A percentile compares a stretch with the other conserved stretches of the same genome.
Evolutionary conservation across 176 grass and related monocot genomes (phyloP).

Genomic region (Panicum miliaceum): DNA sequence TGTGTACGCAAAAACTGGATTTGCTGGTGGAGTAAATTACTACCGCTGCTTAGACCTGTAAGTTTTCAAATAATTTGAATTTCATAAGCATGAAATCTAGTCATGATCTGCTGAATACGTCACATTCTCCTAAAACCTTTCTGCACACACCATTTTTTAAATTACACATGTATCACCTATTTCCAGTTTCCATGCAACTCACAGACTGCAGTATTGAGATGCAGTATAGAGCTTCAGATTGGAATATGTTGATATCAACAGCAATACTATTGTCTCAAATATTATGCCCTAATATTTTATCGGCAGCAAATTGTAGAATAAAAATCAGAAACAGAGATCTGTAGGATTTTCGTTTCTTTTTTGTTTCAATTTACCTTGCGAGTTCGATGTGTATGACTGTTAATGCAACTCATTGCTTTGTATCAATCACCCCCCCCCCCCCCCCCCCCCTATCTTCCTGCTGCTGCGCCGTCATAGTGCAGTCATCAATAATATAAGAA

Average conservation of each 20-base stretch:
- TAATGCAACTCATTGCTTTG: neutral
- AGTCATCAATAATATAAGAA: neutral
- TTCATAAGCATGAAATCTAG: neutral
- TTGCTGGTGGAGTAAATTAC: constrained; percentile 58
- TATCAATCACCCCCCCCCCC: neutral
- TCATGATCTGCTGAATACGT: neutral
- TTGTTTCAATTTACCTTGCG: neutral
- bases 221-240: neutral
- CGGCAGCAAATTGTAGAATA: neutral
- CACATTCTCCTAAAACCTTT: neutral
- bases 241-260: neutral
- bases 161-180: neutral
- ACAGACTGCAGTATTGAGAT: neutral
- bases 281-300: neutral
- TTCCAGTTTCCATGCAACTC: neutral
- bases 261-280: neutral
- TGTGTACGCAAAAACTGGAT: constrained; percentile 48
- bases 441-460: neutral
- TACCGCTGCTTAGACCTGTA: constrained; percentile 59
- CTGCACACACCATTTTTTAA: neutral
- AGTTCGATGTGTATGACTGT: neutral
- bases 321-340: neutral
- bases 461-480: neutral
- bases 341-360: neutral
- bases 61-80: constrained; percentile 19